A percentile compares a stretch with the other conserved stretches of the same genome.
Evolutionary conservation across 176 grass and related monocot species (phyloP).

Genomic region (Pontederia paniculata): DNA sequence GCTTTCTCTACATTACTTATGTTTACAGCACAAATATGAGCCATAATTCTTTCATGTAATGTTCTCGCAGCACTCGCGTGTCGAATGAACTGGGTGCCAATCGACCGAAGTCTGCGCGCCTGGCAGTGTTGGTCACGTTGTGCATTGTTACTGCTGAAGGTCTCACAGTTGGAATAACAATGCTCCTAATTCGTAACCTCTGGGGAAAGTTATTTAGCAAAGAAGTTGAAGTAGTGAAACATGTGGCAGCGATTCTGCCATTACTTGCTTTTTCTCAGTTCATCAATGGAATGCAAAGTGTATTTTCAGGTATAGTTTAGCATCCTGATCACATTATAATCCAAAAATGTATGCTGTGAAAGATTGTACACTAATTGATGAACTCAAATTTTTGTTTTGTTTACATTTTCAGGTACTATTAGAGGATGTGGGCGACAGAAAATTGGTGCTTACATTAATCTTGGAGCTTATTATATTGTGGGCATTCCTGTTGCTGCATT

Average conservation of each 20-base stretch:
- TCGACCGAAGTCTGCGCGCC: conserved; percentile 29
- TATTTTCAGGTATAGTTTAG: conserved; percentile 54
- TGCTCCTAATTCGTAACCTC: conserved; percentile 44
- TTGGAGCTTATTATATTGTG: conserved; percentile 49
- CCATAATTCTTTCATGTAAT: not conserved
- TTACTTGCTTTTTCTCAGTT: conserved; percentile 52
- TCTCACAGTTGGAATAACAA: conserved; percentile 24
- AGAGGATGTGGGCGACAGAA: conserved; percentile 81
- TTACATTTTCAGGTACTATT: conserved; percentile 31
- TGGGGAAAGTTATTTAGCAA: conserved; percentile 69
- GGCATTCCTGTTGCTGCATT: conserved; percentile 47
- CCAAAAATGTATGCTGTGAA: too few species aligned
- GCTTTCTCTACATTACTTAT: not conserved
- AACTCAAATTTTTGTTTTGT: conserved; percentile 20
- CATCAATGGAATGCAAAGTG: conserved; percentile 55
- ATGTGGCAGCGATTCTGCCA: conserved; percentile 51
- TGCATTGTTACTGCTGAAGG: conserved; percentile 24
- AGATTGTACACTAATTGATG: conserved; percentile 23
- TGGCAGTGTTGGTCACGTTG: conserved; percentile 51
- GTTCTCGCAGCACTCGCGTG: conserved; percentile 44
- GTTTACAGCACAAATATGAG: not conserved
- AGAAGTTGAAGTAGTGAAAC: conserved; percentile 64
- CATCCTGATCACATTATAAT: too few species aligned
- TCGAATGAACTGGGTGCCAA: conserved; percentile 86
- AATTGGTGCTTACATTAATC: conserved; percentile 54